phyloP scores from a whole-genome alignment of 345 rosid genomes.

The Clarkia xantiana region DNA sequence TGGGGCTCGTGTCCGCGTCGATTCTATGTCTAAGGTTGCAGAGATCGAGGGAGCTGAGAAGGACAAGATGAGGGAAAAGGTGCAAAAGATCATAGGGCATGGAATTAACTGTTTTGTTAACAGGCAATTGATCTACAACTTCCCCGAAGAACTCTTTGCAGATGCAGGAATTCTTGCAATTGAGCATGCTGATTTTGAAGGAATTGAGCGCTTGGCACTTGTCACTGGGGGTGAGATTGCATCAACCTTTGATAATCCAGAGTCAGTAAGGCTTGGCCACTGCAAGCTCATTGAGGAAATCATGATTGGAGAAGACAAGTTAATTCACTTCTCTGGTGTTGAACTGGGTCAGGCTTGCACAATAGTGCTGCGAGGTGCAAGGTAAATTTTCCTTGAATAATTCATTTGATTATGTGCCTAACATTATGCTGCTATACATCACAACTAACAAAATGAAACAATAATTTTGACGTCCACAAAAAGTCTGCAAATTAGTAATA shows the following conservation, averaged over 20 bases:
- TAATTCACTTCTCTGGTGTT: conserved; percentile 94
- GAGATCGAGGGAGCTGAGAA: conserved; percentile 97
- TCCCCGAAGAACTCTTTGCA: conserved; percentile 95
- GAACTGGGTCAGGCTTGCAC: conserved; percentile 98
- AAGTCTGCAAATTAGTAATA: background rate
- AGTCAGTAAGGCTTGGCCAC: conserved; percentile 92
- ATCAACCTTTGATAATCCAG: conserved; percentile 95
- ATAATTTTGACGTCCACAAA: no score
- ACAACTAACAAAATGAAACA: no score
- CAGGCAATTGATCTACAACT: conserved; percentile 94
- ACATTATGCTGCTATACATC: background rate
- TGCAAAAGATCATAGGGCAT: conserved; percentile 80
- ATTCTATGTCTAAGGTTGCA: conserved; percentile 94
- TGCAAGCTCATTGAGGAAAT: conserved; percentile 94
- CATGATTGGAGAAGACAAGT: conserved; percentile 97
- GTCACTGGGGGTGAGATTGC: conserved; percentile 99
- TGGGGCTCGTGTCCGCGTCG: conserved; percentile 99
- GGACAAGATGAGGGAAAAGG: conserved; percentile 95
- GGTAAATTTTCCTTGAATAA: conserved; percentile 19
- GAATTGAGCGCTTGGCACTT: conserved; percentile 82
- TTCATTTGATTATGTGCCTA: background rate
- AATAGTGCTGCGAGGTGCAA: conserved; percentile 86
- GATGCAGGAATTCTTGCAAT: conserved; percentile 96
- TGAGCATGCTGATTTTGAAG: conserved; percentile 99
- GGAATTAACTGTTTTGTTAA: conserved; percentile 97